phyloP scores from a whole-genome alignment of 2,329 filamentous ascomycete genomes.

The Domatiomyces globalis region DNA sequence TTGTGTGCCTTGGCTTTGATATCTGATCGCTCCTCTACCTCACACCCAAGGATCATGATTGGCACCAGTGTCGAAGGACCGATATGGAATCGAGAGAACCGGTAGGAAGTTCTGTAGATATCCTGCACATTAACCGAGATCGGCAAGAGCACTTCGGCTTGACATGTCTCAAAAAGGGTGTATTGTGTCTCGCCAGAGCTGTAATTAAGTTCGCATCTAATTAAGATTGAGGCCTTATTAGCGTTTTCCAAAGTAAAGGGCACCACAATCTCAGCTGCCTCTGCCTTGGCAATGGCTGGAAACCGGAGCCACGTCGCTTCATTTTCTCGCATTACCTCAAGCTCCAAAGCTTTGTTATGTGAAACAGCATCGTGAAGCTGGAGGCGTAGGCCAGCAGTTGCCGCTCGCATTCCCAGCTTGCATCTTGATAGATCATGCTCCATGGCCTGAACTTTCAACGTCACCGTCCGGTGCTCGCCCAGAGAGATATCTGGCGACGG shows the following conservation, averaged over 20 bases:
- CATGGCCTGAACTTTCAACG: conserved; percentile 45
- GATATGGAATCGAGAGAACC: conserved; percentile 85
- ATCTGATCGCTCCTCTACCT: conserved; percentile 53
- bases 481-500: conserved; percentile 61
- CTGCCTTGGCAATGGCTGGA: not conserved
- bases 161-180: conserved; percentile 47
- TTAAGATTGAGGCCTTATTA: conserved; percentile 43
- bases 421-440: conserved; percentile 33
- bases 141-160: conserved; percentile 59
- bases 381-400: conserved; percentile 51
- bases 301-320: not conserved
- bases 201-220: conserved; percentile 65
- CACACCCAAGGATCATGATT: conserved; percentile 56
- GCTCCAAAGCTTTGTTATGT: not conserved
- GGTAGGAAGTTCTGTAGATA: conserved; percentile 66
- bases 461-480: conserved; percentile 62
- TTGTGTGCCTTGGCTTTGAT: conserved; percentile 42
- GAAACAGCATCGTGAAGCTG: conserved; percentile 42
- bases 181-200: conserved; percentile 53
- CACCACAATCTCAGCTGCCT: conserved; percentile 37
- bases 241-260: conserved; percentile 71
- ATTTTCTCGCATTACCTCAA: not conserved
- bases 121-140: conserved; percentile 95
- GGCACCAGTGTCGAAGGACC: conserved; percentile 66
- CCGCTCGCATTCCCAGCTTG: conserved; percentile 48